Base-by-base conservation (phyloP, 768 basidiomycete species). In the Rhizopogon vinicolor region DNA sequence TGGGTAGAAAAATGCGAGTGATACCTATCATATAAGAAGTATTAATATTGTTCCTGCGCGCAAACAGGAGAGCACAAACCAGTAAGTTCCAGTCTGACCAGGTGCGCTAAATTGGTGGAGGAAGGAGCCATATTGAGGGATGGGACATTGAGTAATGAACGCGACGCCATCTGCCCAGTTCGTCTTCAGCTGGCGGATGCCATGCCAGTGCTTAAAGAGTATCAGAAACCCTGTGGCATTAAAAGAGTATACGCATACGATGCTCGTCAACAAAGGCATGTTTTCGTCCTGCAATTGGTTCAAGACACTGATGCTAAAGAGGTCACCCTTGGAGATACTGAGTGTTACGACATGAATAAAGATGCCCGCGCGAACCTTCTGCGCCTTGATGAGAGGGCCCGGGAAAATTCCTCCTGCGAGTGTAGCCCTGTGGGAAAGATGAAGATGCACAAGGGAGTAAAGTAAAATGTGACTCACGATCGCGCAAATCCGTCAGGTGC, bases 401-500 rank as follows among this genome's bases (percentile, higher is more conserved):
- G 79, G 82, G 52, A 79, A 78, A 2, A 59, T 68, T 14, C 79
- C 79, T 31, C 72, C 74, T 37, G 78, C 77, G 41, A 82, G 65
- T 3, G 75, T 70, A 18, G 80, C 64, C 37, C 77, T 78, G 25
- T 28, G 16, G 22, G 31, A 33, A 13, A 13, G 7, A 4, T 59
- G 31, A 35, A 13, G 42, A 16, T 14, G 12, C 5, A 45, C 12
- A 45, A 0, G 0, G 40, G 13, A 7, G 19, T 1, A 54, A 2
- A 10, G 44, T 51, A 35, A 6, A 39, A 1, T 16, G 56, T 3
- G 16, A 68, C 68, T 18, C 33, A 77, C 77, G 71, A 68, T 42
- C 68, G 68, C 44, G 53, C 51, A 54, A 74, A 81, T 19, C 82
- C 81, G 65, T 83, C 82, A 0, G 83, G 82, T 13, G 76, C 60